Percentiles rank a stretch among this genome's conserved stretches.
Conservation (phyloP, 148 eudicot species). For the Bassia scoparia region DNA sequence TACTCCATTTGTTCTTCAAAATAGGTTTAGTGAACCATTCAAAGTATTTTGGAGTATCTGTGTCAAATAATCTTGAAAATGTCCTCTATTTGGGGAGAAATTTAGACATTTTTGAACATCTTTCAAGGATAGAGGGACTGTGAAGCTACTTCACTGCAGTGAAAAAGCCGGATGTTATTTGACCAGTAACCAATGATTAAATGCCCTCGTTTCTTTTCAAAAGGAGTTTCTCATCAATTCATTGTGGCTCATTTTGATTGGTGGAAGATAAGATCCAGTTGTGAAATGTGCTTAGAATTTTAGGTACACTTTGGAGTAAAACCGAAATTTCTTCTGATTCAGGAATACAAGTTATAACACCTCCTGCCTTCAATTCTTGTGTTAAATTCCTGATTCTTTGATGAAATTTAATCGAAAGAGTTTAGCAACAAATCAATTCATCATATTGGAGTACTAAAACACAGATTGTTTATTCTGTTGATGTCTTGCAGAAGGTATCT, state of each 20-base stretch:
- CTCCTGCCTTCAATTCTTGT: background rate
- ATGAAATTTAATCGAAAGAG: background rate
- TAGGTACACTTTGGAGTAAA: background rate
- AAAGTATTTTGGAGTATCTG: background rate
- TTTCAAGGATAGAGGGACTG: background rate
- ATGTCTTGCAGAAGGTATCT: constrained; percentile 71
- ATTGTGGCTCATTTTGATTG: background rate
- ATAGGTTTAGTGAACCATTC: background rate
- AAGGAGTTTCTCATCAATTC: background rate
- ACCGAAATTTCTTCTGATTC: background rate
- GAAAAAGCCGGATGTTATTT: background rate
- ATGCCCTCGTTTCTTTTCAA: background rate
- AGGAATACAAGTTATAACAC: background rate
- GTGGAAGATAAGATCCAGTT: background rate
- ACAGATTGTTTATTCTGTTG: background rate
- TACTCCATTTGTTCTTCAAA: background rate
- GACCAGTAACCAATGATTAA: background rate
- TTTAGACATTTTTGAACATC: background rate
- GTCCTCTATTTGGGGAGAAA: background rate
- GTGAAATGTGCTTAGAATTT: background rate
- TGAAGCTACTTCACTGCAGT: background rate
- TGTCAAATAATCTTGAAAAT: background rate
- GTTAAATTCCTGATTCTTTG: background rate
- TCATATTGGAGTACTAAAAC: background rate
- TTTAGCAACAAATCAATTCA: background rate